Evolutionary conservation across 345 rosid species (phyloP).

Genomic region (Arabidopsis arenosa): DNA sequence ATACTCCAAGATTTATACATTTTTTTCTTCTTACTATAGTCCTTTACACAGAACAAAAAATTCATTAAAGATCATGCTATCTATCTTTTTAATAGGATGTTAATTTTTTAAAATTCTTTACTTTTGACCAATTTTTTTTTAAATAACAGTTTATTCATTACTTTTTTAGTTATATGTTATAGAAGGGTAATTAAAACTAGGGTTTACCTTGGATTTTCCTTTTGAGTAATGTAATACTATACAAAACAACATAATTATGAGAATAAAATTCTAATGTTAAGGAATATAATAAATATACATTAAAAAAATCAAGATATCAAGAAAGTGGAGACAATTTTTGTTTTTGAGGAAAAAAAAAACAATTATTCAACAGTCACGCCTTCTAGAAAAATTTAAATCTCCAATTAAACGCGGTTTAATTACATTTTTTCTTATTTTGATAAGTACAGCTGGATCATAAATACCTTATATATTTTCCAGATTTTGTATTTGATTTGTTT

Average conservation of each 20-base stretch:
- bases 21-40: background rate
- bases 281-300: conserved; percentile 11
- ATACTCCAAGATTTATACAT: conserved; percentile 3
- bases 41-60: background rate
- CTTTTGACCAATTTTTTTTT: no score
- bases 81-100: background rate
- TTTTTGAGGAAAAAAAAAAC: conserved; percentile 9
- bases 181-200: background rate
- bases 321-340: background rate
- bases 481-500: conserved; percentile 21
- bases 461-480: conserved; percentile 1
- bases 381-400: background rate
- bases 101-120: background rate
- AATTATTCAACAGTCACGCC: background rate
- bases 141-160: background rate
- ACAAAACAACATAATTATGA: background rate
- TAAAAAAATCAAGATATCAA: background rate
- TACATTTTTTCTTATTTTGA: background rate
- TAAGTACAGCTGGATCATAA: conserved; percentile 30
- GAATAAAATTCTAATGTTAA: background rate
- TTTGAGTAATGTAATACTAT: background rate
- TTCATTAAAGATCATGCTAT: background rate
- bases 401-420: conserved; percentile 29
- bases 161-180: background rate
- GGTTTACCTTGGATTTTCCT: background rate